Conservation (phyloP, 1,139 yeast species). For the Wickerhamomyces sp. region DNA sequence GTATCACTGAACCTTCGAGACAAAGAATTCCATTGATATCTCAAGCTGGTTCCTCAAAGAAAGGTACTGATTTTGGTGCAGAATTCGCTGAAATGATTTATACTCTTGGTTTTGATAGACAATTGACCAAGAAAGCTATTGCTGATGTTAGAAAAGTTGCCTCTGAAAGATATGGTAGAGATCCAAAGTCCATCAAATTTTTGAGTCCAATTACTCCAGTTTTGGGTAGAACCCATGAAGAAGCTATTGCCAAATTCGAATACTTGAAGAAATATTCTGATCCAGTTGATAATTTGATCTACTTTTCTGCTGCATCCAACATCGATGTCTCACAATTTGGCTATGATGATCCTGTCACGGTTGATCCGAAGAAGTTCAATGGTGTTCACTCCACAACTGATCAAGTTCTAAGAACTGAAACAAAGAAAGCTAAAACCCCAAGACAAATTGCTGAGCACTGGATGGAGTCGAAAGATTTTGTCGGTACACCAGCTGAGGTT, state of each 20-base stretch:
- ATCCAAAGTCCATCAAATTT: slow-evolving; percentile 28
- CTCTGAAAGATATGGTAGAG: slow-evolving; percentile 28
- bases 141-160: slow-evolving; percentile 26
- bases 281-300: slow-evolving; percentile 25
- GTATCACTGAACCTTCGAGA: slow-evolving; percentile 32
- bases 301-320: slow-evolving; percentile 29
- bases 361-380: background rate
- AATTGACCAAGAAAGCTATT: slow-evolving; percentile 15
- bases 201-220: slow-evolving; percentile 27
- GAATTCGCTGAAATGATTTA: slow-evolving; percentile 38
- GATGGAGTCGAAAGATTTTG: slow-evolving; percentile 4
- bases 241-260: slow-evolving; percentile 26
- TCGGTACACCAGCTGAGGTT: slow-evolving; percentile 27
- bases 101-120: slow-evolving; percentile 25
- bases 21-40: slow-evolving; percentile 35
- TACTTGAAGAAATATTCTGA: slow-evolving; percentile 20
- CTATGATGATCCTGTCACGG: slow-evolving; percentile 25
- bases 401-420: background rate
- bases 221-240: slow-evolving; percentile 30
- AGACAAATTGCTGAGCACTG: background rate
- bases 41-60: slow-evolving; percentile 30
- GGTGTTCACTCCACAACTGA: background rate
- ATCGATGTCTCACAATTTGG: slow-evolving; percentile 23
- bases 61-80: slow-evolving; percentile 21
- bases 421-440: background rate